Conservation (phyloP, 1,139 yeast genomes). For the Yamadazyma trypodendri region DNA sequence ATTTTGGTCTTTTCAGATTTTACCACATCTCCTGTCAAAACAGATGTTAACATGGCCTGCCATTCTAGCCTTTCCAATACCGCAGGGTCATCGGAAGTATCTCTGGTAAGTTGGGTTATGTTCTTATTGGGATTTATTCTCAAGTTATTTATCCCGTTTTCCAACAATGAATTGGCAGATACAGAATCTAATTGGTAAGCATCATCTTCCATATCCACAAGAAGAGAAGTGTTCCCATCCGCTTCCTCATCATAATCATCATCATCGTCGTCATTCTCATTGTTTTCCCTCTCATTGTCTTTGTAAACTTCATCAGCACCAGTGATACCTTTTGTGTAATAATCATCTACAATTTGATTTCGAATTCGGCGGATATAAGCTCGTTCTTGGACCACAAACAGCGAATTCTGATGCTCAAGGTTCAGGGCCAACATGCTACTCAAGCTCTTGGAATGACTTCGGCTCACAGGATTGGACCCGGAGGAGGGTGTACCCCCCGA, state of each 20-base stretch:
- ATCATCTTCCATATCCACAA: conserved; percentile 45
- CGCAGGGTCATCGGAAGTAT: conserved; percentile 56
- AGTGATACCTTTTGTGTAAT: conserved; percentile 61
- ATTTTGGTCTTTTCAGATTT: conserved; percentile 86
- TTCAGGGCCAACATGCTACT: conserved; percentile 18
- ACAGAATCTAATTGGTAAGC: conserved; percentile 42
- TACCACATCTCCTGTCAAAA: conserved; percentile 91
- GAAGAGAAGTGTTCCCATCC: conserved; percentile 33
- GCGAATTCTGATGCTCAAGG: conserved; percentile 27
- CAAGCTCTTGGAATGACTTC: conserved; percentile 13
- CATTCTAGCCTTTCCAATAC: conserved; percentile 86
- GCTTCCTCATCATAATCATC: conserved; percentile 24
- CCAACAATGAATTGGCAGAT: conserved; percentile 37
- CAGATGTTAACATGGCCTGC: conserved; percentile 92
- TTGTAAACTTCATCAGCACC: conserved; percentile 32
- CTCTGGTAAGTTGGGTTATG: conserved; percentile 40
- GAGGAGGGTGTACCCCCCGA: background rate
- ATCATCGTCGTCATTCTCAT: conserved; percentile 26
- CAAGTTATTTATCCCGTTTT: conserved; percentile 20
- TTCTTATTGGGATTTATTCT: conserved; percentile 34
- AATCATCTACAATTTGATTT: conserved; percentile 66
- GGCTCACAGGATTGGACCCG: background rate
- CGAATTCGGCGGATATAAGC: conserved; percentile 65
- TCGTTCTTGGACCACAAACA: conserved; percentile 64
- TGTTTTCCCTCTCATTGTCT: conserved; percentile 27